Percentiles rank a stretch among this genome's conserved stretches.
Evolutionary conservation across 768 basidiomycete genomes (phyloP).

Genomic region (Suillus decipiens): DNA sequence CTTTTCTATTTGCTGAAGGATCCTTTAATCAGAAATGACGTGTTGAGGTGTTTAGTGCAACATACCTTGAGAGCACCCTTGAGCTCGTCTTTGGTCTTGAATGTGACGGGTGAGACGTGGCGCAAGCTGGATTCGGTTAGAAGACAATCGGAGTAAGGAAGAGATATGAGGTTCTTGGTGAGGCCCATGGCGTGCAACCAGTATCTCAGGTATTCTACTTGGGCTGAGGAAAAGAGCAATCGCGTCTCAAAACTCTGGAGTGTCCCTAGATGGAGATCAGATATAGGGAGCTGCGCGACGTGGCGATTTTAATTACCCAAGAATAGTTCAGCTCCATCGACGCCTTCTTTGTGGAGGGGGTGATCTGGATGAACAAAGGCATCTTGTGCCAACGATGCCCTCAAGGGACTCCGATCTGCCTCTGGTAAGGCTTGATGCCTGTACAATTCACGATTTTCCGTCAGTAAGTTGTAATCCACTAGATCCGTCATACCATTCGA

Average conservation of each 20-base stretch:
- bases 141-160: slow-evolving; percentile 80
- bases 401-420: slow-evolving; percentile 61
- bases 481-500: slow-evolving; percentile 59
- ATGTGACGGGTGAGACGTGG: slow-evolving; percentile 58
- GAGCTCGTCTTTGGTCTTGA: slow-evolving; percentile 54
- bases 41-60: neutral
- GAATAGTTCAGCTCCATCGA: slow-evolving; percentile 70
- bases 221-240: slow-evolving; percentile 80
- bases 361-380: slow-evolving; percentile 69
- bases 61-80: slow-evolving; percentile 61
- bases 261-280: slow-evolving; percentile 47
- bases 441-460: slow-evolving; percentile 5
- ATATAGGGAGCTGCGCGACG: neutral
- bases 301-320: slow-evolving; percentile 47
- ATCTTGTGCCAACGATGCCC: slow-evolving; percentile 72
- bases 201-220: slow-evolving; percentile 84
- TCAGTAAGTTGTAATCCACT: neutral
- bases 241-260: slow-evolving; percentile 72
- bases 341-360: slow-evolving; percentile 65
- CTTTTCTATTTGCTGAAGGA: slow-evolving; percentile 66
- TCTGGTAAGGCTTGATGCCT: slow-evolving; percentile 64
- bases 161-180: slow-evolving; percentile 61
- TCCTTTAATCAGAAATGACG: slow-evolving; percentile 1
- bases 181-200: slow-evolving; percentile 78
- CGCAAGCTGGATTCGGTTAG: slow-evolving; percentile 59